phyloP scores from a whole-genome alignment of 306 rosid genomes.

The Casuarina cunninghamiana region DNA sequence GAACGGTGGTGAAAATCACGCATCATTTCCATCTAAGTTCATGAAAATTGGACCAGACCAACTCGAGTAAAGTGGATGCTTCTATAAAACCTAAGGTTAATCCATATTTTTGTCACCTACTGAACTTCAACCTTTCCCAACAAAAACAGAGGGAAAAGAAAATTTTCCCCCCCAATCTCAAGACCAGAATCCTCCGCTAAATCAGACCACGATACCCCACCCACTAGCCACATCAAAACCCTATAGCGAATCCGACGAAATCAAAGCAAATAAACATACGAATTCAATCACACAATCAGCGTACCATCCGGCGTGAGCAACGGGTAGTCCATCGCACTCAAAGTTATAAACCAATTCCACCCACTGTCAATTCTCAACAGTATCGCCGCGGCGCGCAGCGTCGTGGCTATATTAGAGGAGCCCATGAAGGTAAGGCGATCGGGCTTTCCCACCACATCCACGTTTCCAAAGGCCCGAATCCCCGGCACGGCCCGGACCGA shows the following conservation, averaged over 20 bases:
- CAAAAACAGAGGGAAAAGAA: background rate
- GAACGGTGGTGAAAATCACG: background rate
- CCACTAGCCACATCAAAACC: background rate
- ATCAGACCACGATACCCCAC: background rate
- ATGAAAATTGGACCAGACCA: constrained; percentile 16
- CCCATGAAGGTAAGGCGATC: constrained; percentile 83
- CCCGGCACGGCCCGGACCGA: constrained; percentile 60
- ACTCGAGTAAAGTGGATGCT: background rate
- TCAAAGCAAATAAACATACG: background rate
- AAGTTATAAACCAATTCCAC: constrained; percentile 88
- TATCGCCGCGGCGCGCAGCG: constrained; percentile 80
- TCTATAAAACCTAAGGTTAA: background rate
- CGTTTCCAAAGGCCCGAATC: constrained; percentile 78
- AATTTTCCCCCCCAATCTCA: background rate
- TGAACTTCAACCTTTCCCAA: background rate
- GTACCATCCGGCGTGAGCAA: constrained; percentile 94
- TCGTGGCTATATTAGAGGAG: constrained; percentile 65
- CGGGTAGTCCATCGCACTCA: constrained; percentile 88
- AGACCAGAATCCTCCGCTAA: background rate
- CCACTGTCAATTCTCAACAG: constrained; percentile 72
- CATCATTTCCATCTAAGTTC: background rate
- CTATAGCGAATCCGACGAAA: background rate
- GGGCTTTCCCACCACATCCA: constrained; percentile 81
- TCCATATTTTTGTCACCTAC: background rate
- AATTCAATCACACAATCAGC: constrained; percentile 33